These are phyloP conservation scores for Starmera caribaea DNA, from an alignment of 805 yeast species.

Conservation along the genomic window DNA sequence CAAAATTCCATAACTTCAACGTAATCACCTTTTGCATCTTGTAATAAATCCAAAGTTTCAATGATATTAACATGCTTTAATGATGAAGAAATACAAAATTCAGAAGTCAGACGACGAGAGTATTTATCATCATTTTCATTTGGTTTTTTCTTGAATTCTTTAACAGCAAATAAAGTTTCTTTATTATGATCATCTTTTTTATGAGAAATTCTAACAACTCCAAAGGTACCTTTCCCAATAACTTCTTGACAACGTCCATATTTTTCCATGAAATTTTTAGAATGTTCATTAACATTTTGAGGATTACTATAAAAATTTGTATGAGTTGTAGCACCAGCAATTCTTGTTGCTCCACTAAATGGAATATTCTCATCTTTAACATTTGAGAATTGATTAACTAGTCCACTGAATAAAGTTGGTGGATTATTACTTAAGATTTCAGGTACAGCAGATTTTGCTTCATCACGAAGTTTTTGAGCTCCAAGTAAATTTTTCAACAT, in stretches of 20 bases:
- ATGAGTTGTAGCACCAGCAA: conserved; percentile 1
- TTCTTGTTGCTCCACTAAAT: conserved; percentile 25
- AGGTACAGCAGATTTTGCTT: conserved; percentile 67
- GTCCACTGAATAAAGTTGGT: conserved; percentile 63
- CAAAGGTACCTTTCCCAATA: conserved; percentile 89
- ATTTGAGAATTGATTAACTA: conserved; percentile 47
- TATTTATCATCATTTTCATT: conserved; percentile 58
- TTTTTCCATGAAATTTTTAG: conserved; percentile 66
- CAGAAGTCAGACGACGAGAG: conserved; percentile 66
- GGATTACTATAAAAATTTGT: background rate
- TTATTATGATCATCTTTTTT: conserved; percentile 34
- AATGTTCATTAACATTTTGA: conserved; percentile 20
- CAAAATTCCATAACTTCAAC: conserved; percentile 84
- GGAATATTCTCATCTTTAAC: conserved; percentile 32
- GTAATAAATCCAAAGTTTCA: conserved; percentile 62
- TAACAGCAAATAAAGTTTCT: conserved; percentile 71
- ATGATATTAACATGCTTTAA: conserved; percentile 73
- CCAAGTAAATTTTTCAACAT: conserved; percentile 74
- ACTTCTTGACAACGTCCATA: conserved; percentile 95
- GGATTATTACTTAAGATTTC: conserved; percentile 48
- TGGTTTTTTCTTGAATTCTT: conserved; percentile 62
- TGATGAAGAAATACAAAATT: conserved; percentile 74
- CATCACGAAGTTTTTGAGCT: conserved; percentile 59
- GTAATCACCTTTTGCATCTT: conserved; percentile 75
- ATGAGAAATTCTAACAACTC: conserved; percentile 85